Evolutionary conservation across 2,329 filamentous ascomycete species (phyloP).

Genomic region (Teratosphaeria gauchensis): DNA sequence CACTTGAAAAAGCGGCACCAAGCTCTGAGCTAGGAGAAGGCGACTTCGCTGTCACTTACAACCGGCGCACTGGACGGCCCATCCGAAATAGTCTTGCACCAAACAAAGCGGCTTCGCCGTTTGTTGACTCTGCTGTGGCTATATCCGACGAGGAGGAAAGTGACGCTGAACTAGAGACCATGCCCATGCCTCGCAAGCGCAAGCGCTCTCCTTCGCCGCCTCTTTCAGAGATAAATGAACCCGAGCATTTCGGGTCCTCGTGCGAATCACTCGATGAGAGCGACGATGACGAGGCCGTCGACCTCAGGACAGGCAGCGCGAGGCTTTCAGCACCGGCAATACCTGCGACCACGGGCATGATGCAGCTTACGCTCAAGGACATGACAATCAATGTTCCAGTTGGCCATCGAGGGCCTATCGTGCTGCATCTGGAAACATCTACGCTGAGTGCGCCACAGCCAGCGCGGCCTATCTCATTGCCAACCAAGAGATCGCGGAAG

Average conservation of each 20-base stretch:
- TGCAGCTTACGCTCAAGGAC: conserved; percentile 20
- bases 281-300: neutral
- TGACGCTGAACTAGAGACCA: conserved; percentile 22
- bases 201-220: conserved; percentile 13
- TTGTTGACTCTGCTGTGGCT: conserved; percentile 29
- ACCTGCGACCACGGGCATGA: neutral
- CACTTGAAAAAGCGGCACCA: neutral
- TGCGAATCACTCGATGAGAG: neutral
- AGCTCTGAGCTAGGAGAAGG: conserved; percentile 15
- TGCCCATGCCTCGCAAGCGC: conserved; percentile 12
- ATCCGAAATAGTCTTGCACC: conserved; percentile 27
- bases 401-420: conserved; percentile 36
- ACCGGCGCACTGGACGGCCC: conserved; percentile 33
- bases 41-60: conserved; percentile 24
- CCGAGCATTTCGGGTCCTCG: neutral
- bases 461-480: conserved; percentile 1
- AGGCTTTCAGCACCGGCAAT: conserved; percentile 13
- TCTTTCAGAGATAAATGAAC: neutral
- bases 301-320: neutral
- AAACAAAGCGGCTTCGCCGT: conserved; percentile 28
- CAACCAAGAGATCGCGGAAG: neutral
- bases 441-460: neutral
- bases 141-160: conserved; percentile 27
- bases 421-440: conserved; percentile 30
- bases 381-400: conserved; percentile 38